A percentile compares a stretch with the other conserved stretches of the same genome.
These are phyloP conservation scores for Liquidambar formosana DNA, from an alignment of 164 flowering plant genomes.

Conservation along the genomic window DNA sequence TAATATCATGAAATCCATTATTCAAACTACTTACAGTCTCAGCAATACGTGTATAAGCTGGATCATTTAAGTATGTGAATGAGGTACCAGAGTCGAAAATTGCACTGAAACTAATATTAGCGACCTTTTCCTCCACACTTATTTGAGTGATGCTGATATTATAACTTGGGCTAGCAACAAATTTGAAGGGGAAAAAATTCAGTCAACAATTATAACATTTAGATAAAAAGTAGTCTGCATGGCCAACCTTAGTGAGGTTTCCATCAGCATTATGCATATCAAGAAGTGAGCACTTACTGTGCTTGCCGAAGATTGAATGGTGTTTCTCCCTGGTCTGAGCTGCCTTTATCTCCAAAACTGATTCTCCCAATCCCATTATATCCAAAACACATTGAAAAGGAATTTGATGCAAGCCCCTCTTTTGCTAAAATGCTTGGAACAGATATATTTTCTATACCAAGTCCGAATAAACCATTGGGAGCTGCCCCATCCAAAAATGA, in stretches of 20 bases:
- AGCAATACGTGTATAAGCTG: constrained; percentile 62
- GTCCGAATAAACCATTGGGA: constrained; percentile 88
- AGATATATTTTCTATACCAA: constrained; percentile 64
- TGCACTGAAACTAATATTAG: constrained; percentile 48
- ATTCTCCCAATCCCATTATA: constrained; percentile 80
- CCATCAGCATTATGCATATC: background rate
- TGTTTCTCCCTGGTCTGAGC: constrained; percentile 66
- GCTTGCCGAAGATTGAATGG: constrained; percentile 44
- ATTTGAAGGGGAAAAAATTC: background rate
- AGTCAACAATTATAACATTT: background rate
- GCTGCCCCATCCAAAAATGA: constrained; percentile 70
- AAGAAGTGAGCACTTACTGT: constrained; percentile 47
- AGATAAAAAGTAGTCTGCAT: background rate
- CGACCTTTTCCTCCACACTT: constrained; percentile 41
- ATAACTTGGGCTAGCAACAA: constrained; percentile 60
- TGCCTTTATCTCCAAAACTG: constrained; percentile 85
- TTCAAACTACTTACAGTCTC: constrained; percentile 62
- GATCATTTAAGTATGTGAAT: constrained; percentile 78
- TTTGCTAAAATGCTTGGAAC: constrained; percentile 89
- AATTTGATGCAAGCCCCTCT: constrained; percentile 55
- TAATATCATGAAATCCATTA: background rate
- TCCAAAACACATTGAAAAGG: constrained; percentile 96
- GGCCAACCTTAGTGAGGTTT: background rate
- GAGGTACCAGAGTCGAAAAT: constrained; percentile 90
- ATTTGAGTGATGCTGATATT: constrained; percentile 60